Conservation (phyloP, 805 yeast species). For the Saturnispora mendoncae region DNA sequence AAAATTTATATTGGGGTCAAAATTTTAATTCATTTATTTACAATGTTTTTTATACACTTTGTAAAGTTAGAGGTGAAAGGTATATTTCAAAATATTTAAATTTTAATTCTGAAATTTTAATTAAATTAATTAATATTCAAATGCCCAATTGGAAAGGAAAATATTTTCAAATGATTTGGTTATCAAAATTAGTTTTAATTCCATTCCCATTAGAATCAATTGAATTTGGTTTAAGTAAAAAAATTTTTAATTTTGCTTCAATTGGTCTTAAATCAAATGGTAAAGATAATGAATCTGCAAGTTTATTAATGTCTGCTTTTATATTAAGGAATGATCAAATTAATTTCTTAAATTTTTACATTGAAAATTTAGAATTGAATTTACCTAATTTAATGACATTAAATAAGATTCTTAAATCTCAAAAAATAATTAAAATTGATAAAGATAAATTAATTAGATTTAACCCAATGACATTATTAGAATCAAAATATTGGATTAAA, state of each 20-base stretch:
- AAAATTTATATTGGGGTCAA: not conserved
- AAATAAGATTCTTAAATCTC: not conserved
- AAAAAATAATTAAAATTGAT: not conserved
- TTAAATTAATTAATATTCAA: no score
- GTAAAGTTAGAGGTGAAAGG: constrained; percentile 2
- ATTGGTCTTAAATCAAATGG: constrained; percentile 38
- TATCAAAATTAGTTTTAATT: constrained; percentile 55
- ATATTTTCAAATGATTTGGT: constrained; percentile 58
- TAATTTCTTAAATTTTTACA: constrained; percentile 20
- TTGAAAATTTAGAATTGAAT: constrained; percentile 15
- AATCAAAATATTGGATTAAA: not conserved
- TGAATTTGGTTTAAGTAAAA: constrained; percentile 24
- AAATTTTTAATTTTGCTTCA: constrained; percentile 31
- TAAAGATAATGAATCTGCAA: constrained; percentile 48
- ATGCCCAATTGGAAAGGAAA: constrained; percentile 10
- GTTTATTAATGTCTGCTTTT: constrained; percentile 43
- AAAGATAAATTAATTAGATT: not conserved
- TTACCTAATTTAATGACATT: not conserved
- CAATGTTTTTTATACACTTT: not conserved
- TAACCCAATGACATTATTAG: not conserved
- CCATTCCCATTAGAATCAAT: constrained; percentile 58
- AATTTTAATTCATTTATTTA: not conserved
- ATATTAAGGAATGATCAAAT: constrained; percentile 40
- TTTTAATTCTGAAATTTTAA: not conserved
- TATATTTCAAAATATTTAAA: not conserved